These are phyloP conservation scores for Fusarium coffeatum DNA, from an alignment of 2,329 filamentous ascomycete genomes.

Conservation along the genomic window DNA sequence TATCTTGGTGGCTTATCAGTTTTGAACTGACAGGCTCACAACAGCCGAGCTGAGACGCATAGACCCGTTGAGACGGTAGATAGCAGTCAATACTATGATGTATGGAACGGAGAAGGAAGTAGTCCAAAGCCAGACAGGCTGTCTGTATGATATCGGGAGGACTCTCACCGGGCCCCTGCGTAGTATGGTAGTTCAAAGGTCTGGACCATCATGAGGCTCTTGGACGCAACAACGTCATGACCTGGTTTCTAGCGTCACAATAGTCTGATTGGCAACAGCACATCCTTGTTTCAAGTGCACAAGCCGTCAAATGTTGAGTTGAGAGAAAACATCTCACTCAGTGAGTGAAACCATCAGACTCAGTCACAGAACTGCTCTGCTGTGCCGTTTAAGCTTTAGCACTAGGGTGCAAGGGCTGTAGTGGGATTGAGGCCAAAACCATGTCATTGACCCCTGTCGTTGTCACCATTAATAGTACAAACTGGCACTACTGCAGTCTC, in stretches of 20 bases:
- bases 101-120: not conserved
- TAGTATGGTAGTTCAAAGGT: not conserved
- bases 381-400: conserved; percentile 42
- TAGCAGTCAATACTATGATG: not conserved
- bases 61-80: conserved; percentile 7
- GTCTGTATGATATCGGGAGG: not conserved
- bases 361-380: not conserved
- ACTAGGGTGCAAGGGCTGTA: conserved; percentile 26
- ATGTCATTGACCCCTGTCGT: conserved; percentile 6
- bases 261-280: not conserved
- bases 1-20: conserved; percentile 20
- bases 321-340: conserved; percentile 3
- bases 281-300: not conserved
- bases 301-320: not conserved
- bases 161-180: not conserved
- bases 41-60: conserved; percentile 13
- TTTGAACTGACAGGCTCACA: conserved; percentile 10
- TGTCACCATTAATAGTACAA: conserved; percentile 42
- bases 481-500: conserved; percentile 14
- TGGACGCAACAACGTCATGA: conserved; percentile 1
- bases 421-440: conserved; percentile 10
- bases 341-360: conserved; percentile 9
- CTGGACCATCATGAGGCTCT: not conserved
- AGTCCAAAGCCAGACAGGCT: not conserved
- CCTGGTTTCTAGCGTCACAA: not conserved